Evolutionary conservation across 23 red algal species (phyloP).

Genomic region (Gracilaria vermiculophylla): DNA sequence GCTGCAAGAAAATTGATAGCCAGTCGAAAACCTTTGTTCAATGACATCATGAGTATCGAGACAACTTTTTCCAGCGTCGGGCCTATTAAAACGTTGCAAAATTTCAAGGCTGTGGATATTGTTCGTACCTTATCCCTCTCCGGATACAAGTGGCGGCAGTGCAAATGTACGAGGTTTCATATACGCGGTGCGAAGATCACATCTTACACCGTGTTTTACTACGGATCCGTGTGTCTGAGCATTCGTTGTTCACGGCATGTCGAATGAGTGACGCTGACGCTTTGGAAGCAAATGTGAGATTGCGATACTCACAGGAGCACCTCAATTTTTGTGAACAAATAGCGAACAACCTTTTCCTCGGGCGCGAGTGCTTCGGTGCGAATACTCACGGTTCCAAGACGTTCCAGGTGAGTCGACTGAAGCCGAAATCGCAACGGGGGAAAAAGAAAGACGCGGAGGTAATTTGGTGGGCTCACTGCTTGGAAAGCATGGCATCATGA

Average conservation of each 20-base stretch:
- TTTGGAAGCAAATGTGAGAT: background rate
- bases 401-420: background rate
- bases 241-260: background rate
- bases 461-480: background rate
- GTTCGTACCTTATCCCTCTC: constrained; percentile 5
- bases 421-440: background rate
- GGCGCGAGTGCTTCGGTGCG: background rate
- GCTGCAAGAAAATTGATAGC: background rate
- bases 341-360: background rate
- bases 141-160: background rate
- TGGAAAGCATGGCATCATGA: background rate
- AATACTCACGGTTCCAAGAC: background rate
- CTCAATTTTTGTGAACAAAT: background rate
- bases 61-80: background rate
- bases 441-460: background rate
- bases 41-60: background rate
- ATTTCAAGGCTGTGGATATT: background rate
- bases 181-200: background rate
- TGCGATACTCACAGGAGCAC: background rate
- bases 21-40: background rate
- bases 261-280: background rate
- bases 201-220: background rate
- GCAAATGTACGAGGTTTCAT: background rate
- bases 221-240: background rate
- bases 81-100: background rate